Conservation (phyloP, 2,329 filamentous ascomycete genomes). For the Stagonosporopsis rhizophila region DNA sequence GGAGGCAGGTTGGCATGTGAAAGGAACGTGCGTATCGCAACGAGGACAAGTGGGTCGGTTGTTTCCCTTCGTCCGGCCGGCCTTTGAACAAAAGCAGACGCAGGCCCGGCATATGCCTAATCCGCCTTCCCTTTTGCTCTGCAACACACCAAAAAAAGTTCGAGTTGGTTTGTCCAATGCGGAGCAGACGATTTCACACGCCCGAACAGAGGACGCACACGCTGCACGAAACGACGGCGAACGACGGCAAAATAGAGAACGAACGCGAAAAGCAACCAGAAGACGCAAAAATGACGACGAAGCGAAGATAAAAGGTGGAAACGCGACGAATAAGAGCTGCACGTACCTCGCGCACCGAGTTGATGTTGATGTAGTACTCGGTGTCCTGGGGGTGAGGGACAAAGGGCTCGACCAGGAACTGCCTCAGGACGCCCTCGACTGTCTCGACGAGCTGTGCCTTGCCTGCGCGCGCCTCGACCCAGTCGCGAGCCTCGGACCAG, state of each 20-base stretch:
- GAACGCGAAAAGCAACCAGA: constrained; percentile 6
- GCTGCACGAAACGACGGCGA: not conserved
- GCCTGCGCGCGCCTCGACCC: constrained; percentile 90
- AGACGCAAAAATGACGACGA: not conserved
- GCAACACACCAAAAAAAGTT: constrained; percentile 25
- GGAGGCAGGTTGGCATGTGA: constrained; percentile 43
- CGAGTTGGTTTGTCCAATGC: constrained; percentile 13
- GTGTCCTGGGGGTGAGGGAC: constrained; percentile 94
- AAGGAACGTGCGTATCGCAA: constrained; percentile 41
- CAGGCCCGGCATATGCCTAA: constrained; percentile 32
- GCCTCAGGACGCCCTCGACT: constrained; percentile 83
- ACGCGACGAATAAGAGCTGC: constrained; percentile 27
- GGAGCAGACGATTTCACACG: not conserved
- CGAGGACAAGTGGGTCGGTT: constrained; percentile 46
- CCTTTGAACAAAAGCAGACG: constrained; percentile 45
- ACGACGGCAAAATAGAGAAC: not conserved
- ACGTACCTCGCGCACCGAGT: constrained; percentile 98
- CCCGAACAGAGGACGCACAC: not conserved
- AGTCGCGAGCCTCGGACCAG: constrained; percentile 91
- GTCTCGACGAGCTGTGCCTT: constrained; percentile 95
- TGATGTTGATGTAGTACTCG: constrained; percentile 99
- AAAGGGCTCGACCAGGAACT: constrained; percentile 98
- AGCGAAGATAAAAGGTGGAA: not conserved
- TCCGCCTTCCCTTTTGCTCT: constrained; percentile 24
- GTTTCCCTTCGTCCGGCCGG: constrained; percentile 51